phyloP scores from a whole-genome alignment of 495 filamentous ascomycete species.

The Hamigera avellanea region DNA sequence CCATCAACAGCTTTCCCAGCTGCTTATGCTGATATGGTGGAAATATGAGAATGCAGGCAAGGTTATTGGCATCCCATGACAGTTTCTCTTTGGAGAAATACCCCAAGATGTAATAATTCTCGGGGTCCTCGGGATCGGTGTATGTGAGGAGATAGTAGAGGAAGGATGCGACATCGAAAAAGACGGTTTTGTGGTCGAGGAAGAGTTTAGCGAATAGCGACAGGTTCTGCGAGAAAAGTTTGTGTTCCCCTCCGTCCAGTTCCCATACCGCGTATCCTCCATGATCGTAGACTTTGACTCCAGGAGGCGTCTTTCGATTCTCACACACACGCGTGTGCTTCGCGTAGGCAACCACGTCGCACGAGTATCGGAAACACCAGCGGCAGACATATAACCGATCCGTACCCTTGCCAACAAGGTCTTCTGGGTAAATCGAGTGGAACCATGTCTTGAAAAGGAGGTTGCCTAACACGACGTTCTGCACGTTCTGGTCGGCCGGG shows the following conservation, averaged over 20 bases:
- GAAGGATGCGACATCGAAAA: slow-evolving; percentile 92
- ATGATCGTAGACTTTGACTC: slow-evolving; percentile 43
- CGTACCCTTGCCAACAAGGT: slow-evolving; percentile 54
- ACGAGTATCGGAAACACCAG: slow-evolving; percentile 87
- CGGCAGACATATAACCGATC: slow-evolving; percentile 74
- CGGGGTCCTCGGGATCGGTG: slow-evolving; percentile 23
- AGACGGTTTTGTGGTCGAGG: slow-evolving; percentile 95
- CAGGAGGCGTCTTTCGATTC: slow-evolving; percentile 28
- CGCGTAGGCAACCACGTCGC: slow-evolving; percentile 50
- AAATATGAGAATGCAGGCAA: slow-evolving; percentile 93
- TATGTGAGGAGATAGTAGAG: slow-evolving; percentile 81
- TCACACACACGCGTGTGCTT: slow-evolving; percentile 35
- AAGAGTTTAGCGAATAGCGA: slow-evolving; percentile 97
- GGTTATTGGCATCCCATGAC: slow-evolving; percentile 96
- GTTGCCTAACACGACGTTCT: slow-evolving; percentile 64
- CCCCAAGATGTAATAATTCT: slow-evolving; percentile 53
- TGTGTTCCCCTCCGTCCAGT: slow-evolving; percentile 77
- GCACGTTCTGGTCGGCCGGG: slow-evolving; percentile 48
- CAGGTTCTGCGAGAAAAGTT: slow-evolving; percentile 91
- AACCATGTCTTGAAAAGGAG: slow-evolving; percentile 69
- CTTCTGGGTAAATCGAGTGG: slow-evolving; percentile 66
- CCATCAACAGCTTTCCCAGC: slow-evolving; percentile 82
- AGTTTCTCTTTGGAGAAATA: slow-evolving; percentile 99
- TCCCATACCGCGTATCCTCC: slow-evolving; percentile 67
- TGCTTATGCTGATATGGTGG: slow-evolving; percentile 90